Evolutionary conservation across 106 monocot genomes (phyloP).

Genomic region (Xerophyta viscosa): DNA sequence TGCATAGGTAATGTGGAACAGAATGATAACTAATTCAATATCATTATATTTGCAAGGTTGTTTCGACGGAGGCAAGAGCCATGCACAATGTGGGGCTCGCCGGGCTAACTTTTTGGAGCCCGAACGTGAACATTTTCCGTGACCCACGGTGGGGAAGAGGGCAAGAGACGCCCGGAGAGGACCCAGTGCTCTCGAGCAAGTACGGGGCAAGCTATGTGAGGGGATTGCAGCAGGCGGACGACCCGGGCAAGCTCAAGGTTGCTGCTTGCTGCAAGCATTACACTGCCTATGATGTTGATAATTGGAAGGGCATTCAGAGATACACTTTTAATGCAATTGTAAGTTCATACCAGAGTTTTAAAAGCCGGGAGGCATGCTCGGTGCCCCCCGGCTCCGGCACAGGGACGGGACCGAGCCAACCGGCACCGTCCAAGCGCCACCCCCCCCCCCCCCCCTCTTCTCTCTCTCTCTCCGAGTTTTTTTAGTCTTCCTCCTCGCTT

Average conservation of each 20-base stretch:
- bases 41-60: slow-evolving; percentile 25
- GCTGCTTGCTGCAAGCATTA: slow-evolving; percentile 98
- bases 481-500: too few relatives aligned
- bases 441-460: too few relatives aligned
- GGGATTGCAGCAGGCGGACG: slow-evolving; percentile 58
- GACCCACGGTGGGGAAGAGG: slow-evolving; percentile 97
- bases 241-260: slow-evolving; percentile 61
- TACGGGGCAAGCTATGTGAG: slow-evolving; percentile 66
- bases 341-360: too few relatives aligned
- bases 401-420: too few relatives aligned
- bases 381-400: too few relatives aligned
- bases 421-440: too few relatives aligned
- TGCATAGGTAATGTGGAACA: too few relatives aligned
- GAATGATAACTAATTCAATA: too few relatives aligned
- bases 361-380: too few relatives aligned
- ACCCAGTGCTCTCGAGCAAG: slow-evolving; percentile 64
- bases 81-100: slow-evolving; percentile 96
- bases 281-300: slow-evolving; percentile 92
- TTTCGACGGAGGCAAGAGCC: slow-evolving; percentile 82
- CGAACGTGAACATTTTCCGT: slow-evolving; percentile 84
- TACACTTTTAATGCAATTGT: slow-evolving; percentile 93
- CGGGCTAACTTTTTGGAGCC: slow-evolving; percentile 92
- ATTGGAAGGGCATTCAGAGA: slow-evolving; percentile 84
- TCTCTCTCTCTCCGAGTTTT: too few relatives aligned
- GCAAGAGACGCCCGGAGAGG: slow-evolving; percentile 96